These are phyloP conservation scores for Microbotryum saponariae DNA, from an alignment of 1,284 basidiomycete genomes.

Conservation along the genomic window DNA sequence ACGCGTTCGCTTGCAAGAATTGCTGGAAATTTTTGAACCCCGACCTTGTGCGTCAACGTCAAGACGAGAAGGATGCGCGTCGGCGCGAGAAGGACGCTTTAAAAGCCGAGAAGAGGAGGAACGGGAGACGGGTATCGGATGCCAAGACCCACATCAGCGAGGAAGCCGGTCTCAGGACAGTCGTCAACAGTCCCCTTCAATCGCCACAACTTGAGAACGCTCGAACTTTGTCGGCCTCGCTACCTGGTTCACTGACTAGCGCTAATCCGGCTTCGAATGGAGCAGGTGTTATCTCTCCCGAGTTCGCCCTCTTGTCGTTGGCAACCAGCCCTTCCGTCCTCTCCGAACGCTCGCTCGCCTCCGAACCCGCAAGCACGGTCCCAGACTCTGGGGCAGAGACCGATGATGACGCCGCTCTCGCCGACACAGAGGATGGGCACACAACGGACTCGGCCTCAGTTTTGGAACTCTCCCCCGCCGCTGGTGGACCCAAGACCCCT, in stretches of 20 bases:
- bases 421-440: constrained; percentile 3
- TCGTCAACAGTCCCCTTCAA: not conserved
- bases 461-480: not conserved
- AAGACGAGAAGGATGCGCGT: constrained; percentile 29
- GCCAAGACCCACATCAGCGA: not conserved
- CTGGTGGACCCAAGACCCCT: not conserved
- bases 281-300: too few species aligned
- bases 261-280: too few species aligned
- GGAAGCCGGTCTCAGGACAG: not conserved
- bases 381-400: constrained; percentile 8
- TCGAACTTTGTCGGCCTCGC: too few species aligned
- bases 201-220: too few species aligned
- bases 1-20: constrained; percentile 81
- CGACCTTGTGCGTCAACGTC: constrained; percentile 34
- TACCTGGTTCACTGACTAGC: too few species aligned
- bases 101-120: constrained; percentile 33
- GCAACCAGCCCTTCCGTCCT: constrained; percentile 1
- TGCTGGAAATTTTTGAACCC: constrained; percentile 66
- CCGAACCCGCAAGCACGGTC: constrained; percentile 7
- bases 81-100: constrained; percentile 14
- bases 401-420: constrained; percentile 18
- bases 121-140: not conserved
- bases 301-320: not conserved
- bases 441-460: constrained; percentile 8
- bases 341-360: constrained; percentile 1